phyloP scores from a whole-genome alignment of 768 basidiomycete species.

The Russula earlei region DNA sequence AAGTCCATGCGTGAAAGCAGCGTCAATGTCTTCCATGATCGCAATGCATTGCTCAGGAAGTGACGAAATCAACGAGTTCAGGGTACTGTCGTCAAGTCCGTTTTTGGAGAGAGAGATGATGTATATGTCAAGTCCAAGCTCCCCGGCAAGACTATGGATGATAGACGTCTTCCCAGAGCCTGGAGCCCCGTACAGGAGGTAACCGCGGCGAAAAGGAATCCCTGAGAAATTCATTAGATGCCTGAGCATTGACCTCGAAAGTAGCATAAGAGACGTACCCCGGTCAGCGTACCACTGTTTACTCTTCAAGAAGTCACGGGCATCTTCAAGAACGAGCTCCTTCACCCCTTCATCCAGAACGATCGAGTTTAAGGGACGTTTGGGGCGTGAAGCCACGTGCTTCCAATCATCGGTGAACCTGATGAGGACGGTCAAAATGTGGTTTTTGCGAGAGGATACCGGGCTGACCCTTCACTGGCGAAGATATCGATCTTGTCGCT shows the following conservation, averaged over 20 bases:
- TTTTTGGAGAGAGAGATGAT: conserved; percentile 71
- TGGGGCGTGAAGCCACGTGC: conserved; percentile 47
- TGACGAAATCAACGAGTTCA: conserved; percentile 81
- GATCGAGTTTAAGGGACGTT: conserved; percentile 87
- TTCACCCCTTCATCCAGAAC: conserved; percentile 84
- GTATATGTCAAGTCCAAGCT: conserved; percentile 83
- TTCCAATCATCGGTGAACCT: conserved; percentile 37
- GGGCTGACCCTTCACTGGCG: conserved; percentile 35
- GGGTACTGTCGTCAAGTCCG: conserved; percentile 85
- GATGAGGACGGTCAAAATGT: neutral
- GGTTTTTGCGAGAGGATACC: neutral
- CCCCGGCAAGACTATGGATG: conserved; percentile 76
- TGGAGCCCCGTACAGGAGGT: conserved; percentile 76
- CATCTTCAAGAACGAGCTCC: conserved; percentile 82
- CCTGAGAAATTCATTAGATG: conserved; percentile 33
- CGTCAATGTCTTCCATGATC: conserved; percentile 89
- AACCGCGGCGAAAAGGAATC: conserved; percentile 82
- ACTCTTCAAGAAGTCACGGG: conserved; percentile 73
- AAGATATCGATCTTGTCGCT: conserved; percentile 30
- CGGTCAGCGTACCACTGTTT: conserved; percentile 89
- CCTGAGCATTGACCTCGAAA: neutral
- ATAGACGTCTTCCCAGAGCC: conserved; percentile 84
- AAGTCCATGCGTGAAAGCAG: conserved; percentile 44
- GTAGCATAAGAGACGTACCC: conserved; percentile 40
- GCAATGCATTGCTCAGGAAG: conserved; percentile 73